phyloP scores from a whole-genome alignment of 106 monocot genomes.

The Acorus gramineus region DNA sequence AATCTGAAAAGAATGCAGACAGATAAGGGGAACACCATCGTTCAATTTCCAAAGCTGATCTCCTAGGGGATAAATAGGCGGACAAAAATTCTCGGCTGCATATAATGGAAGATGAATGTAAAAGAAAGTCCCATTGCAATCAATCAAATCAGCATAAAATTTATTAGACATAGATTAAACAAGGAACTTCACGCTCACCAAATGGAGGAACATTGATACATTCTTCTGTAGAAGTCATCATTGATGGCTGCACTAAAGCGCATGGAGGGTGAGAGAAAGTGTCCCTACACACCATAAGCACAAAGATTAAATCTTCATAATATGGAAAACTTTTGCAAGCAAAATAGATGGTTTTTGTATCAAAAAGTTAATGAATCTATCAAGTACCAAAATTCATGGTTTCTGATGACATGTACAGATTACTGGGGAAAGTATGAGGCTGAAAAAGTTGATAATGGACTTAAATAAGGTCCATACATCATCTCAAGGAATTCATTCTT shows the following conservation, averaged over 20 bases:
- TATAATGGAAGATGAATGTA: constrained; percentile 1
- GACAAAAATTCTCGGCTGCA: constrained; percentile 76
- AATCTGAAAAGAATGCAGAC: constrained; percentile 76
- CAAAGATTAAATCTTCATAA: background rate
- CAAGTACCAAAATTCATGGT: no score
- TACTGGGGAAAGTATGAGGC: no score
- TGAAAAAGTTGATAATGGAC: no score
- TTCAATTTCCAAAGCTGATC: constrained; percentile 35
- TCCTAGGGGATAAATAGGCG: constrained; percentile 86
- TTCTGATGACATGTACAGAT: no score
- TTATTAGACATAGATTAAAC: background rate
- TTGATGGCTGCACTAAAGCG: constrained; percentile 85
- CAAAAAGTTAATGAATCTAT: no score
- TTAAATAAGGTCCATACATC: no score
- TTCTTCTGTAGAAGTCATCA: constrained; percentile 32
- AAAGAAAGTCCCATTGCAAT: background rate
- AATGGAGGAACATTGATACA: constrained; percentile 49
- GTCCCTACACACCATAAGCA: constrained; percentile 42
- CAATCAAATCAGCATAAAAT: no score
- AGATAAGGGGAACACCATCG: constrained; percentile 48
- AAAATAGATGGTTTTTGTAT: no score
- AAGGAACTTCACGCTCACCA: constrained; percentile 24
- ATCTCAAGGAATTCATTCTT: no score
- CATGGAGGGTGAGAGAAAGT: constrained; percentile 87
- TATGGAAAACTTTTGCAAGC: background rate